These are phyloP conservation scores for Mariannaea elegans DNA, from an alignment of 2,329 filamentous ascomycete species.

Conservation along the genomic window DNA sequence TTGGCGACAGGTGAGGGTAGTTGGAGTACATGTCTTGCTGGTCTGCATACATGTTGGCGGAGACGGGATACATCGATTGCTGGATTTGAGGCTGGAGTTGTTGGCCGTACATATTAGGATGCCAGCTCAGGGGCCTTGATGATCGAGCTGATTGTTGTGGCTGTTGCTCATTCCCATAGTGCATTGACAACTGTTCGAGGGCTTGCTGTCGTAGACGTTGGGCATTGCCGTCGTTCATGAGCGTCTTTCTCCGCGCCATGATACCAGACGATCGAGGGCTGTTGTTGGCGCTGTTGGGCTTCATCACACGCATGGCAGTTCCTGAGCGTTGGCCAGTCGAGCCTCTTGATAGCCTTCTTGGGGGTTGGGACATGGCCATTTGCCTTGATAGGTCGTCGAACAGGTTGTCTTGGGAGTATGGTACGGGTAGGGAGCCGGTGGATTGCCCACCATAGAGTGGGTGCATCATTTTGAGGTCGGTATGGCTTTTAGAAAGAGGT, in stretches of 20 bases:
- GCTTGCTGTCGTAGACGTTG: conserved; percentile 57
- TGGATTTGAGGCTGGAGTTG: conserved; percentile 50
- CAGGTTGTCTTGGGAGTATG: conserved; percentile 50
- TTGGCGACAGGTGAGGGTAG: conserved; percentile 59
- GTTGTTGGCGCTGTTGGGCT: conserved; percentile 74
- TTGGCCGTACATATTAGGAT: conserved; percentile 67
- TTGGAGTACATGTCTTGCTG: conserved; percentile 53
- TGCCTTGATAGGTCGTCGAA: conserved; percentile 63
- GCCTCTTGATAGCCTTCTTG: conserved; percentile 58
- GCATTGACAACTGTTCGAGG: conserved; percentile 51
- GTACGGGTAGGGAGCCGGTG: conserved; percentile 38
- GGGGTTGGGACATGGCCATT: conserved; percentile 56
- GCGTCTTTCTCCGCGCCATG: conserved; percentile 63
- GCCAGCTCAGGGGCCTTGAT: conserved; percentile 77
- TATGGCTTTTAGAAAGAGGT: neutral
- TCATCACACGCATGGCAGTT: conserved; percentile 67
- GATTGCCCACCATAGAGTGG: conserved; percentile 37
- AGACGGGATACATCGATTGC: conserved; percentile 50
- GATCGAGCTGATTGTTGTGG: conserved; percentile 43
- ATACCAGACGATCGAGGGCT: conserved; percentile 67
- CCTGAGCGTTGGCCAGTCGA: conserved; percentile 60
- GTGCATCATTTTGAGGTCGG: conserved; percentile 45
- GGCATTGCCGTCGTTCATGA: conserved; percentile 60
- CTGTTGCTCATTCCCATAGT: conserved; percentile 35
- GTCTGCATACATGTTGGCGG: conserved; percentile 48